These are phyloP conservation scores for Leucocoprinus birnbaumii DNA, from an alignment of 768 basidiomycete species.

Conservation along the genomic window DNA sequence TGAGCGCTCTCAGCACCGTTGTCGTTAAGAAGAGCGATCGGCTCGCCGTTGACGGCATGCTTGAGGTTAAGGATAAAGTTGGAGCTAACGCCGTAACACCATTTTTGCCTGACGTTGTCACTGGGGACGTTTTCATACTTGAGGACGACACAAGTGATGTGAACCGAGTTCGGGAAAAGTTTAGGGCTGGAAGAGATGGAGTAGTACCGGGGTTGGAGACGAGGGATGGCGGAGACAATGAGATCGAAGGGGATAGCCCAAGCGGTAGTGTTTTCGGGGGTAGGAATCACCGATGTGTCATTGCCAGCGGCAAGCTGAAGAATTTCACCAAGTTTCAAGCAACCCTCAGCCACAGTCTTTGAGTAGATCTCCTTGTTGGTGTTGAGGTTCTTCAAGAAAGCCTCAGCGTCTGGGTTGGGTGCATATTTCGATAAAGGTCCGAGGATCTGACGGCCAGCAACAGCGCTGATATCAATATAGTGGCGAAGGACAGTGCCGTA, in stretches of 20 bases:
- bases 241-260: constrained; percentile 98
- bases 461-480: constrained; percentile 95
- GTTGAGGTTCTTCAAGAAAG: constrained; percentile 71
- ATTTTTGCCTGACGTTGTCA: constrained; percentile 51
- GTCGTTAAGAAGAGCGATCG: constrained; percentile 36
- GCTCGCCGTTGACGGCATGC: constrained; percentile 62
- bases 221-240: constrained; percentile 89
- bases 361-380: constrained; percentile 87
- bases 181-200: constrained; percentile 99
- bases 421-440: constrained; percentile 86
- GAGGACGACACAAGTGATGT: constrained; percentile 93
- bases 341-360: constrained; percentile 70
- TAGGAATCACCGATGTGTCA: constrained; percentile 54
- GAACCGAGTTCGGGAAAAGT: constrained; percentile 82
- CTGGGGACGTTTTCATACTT: constrained; percentile 76
- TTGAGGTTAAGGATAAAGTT: constrained; percentile 96
- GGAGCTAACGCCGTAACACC: constrained; percentile 88
- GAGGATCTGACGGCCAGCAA: constrained; percentile 92
- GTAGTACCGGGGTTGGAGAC: constrained; percentile 96
- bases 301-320: constrained; percentile 89
- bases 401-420: constrained; percentile 74
- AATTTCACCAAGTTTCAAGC: constrained; percentile 91
- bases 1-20: constrained; percentile 35
- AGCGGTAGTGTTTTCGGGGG: constrained; percentile 68
- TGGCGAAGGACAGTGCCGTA: constrained; percentile 91